These are phyloP conservation scores for Stenocarpella maydis DNA, from an alignment of 2,329 filamentous ascomycete genomes.

Conservation along the genomic window DNA sequence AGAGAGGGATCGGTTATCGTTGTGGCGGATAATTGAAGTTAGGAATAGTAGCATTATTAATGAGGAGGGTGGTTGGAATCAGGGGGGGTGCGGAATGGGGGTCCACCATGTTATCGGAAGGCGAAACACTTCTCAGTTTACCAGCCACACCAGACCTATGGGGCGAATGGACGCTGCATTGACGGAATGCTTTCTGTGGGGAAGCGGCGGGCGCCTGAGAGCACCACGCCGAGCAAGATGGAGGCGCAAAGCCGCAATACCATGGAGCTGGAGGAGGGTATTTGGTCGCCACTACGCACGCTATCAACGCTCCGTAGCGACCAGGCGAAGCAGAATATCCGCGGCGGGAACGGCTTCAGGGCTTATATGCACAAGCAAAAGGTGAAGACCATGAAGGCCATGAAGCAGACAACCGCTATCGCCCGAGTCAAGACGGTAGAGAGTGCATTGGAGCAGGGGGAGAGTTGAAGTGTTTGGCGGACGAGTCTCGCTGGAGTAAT, in stretches of 20 bases:
- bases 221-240: conserved; percentile 33
- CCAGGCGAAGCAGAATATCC: conserved; percentile 39
- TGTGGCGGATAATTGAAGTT: no score
- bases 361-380: conserved; percentile 43
- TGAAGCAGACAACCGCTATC: neutral
- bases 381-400: conserved; percentile 36
- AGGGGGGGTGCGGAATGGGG: no score
- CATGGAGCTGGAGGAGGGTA: conserved; percentile 28
- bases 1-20: no score
- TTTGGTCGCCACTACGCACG: conserved; percentile 38
- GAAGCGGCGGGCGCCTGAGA: conserved; percentile 37
- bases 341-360: conserved; percentile 36
- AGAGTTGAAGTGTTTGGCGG: neutral
- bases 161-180: no score
- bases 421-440: conserved; percentile 20
- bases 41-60: no score
- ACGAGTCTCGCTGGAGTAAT: neutral
- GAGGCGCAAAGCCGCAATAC: conserved; percentile 29
- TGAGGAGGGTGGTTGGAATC: no score
- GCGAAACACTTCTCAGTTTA: no score
- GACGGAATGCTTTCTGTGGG: conserved; percentile 36
- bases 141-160: no score
- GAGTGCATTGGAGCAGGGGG: conserved; percentile 13
- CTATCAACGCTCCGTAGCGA: conserved; percentile 41
- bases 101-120: no score